Evolutionary conservation across 1,139 yeast genomes (phyloP).

Genomic region (Kurtzmaniella quercitrusa): DNA sequence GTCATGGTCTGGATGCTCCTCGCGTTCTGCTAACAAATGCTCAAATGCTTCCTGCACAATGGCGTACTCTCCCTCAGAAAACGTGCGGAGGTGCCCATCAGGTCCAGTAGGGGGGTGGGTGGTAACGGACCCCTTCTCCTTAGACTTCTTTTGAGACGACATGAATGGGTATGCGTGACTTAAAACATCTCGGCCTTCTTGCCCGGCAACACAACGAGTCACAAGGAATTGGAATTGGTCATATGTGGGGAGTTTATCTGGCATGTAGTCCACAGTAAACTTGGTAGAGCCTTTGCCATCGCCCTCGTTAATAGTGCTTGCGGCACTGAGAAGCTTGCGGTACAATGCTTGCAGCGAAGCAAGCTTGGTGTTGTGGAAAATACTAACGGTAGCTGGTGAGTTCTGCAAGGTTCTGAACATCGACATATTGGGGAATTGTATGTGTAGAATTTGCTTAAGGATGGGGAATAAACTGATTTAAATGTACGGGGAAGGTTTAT

Average conservation of each 20-base stretch:
- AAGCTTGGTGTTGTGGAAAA: slow-evolving; percentile 37
- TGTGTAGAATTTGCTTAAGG: neutral
- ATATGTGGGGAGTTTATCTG: slow-evolving; percentile 41
- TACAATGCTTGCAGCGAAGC: slow-evolving; percentile 31
- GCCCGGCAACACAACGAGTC: slow-evolving; percentile 24
- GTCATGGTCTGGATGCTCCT: slow-evolving; percentile 22
- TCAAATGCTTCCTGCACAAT: slow-evolving; percentile 39
- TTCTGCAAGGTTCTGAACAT: slow-evolving; percentile 42
- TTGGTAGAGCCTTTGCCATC: slow-evolving; percentile 17
- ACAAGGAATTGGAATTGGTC: slow-evolving; percentile 35
- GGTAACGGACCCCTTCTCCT: slow-evolving; percentile 19
- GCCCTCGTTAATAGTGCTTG: slow-evolving; percentile 19
- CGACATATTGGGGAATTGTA: slow-evolving; percentile 18
- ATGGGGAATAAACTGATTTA: neutral
- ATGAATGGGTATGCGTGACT: slow-evolving; percentile 37
- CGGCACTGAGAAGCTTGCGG: slow-evolving; percentile 30
- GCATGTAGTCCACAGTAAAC: slow-evolving; percentile 37
- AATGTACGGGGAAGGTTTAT: neutral
- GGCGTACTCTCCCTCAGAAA: slow-evolving; percentile 36
- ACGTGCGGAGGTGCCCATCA: slow-evolving; percentile 17
- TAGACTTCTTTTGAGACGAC: slow-evolving; percentile 18
- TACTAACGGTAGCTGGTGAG: slow-evolving; percentile 41
- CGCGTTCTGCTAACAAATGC: slow-evolving; percentile 17
- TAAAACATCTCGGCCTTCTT: slow-evolving; percentile 23
- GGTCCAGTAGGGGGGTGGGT: slow-evolving; percentile 25